A percentile compares a stretch with the other conserved stretches of the same genome.
phyloP scores from a whole-genome alignment of 2,329 filamentous ascomycete genomes.

The Hymenoscyphus fraxineus region DNA sequence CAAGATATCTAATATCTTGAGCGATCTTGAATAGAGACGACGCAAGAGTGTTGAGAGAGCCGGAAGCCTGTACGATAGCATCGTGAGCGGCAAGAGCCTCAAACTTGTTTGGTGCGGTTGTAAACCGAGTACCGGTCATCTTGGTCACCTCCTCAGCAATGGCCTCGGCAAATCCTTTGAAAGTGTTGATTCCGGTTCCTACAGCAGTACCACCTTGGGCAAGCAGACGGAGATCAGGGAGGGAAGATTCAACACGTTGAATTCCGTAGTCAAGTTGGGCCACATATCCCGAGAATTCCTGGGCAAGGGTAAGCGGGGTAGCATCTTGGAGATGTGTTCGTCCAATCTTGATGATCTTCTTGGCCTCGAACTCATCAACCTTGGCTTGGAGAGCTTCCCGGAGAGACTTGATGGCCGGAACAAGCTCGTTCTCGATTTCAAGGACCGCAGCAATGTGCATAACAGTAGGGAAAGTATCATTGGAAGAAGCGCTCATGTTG shows the following conservation, averaged over 20 bases:
- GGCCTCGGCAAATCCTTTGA: constrained; percentile 89
- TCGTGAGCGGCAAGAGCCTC: constrained; percentile 95
- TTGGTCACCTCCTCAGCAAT: constrained; percentile 87
- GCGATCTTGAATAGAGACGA: constrained; percentile 94
- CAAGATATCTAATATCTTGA: constrained; percentile 95
- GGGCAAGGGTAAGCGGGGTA: constrained; percentile 88
- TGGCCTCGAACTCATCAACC: constrained; percentile 77
- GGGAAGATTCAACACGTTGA: constrained; percentile 74
- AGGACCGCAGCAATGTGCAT: constrained; percentile 99
- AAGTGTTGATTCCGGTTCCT: constrained; percentile 96
- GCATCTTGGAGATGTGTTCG: constrained; percentile 97
- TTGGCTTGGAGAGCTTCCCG: constrained; percentile 83
- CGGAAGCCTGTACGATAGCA: constrained; percentile 89
- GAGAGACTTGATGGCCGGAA: constrained; percentile 79
- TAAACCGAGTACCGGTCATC: constrained; percentile 90
- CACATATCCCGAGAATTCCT: constrained; percentile 97
- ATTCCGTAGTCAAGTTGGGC: constrained; percentile 90
- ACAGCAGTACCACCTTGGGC: constrained; percentile 97
- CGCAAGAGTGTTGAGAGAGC: constrained; percentile 89
- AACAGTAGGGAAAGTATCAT: constrained; percentile 98
- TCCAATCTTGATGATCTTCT: constrained; percentile 97
- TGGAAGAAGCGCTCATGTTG: constrained; percentile 98
- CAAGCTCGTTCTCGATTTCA: constrained; percentile 80
- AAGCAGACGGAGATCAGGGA: constrained; percentile 80
- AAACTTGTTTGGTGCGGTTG: constrained; percentile 98